A percentile compares a stretch with the other conserved stretches of the same genome.
Evolutionary conservation across 148 eudicot genomes (phyloP).

Genomic region (Rhododendron ovatum): DNA sequence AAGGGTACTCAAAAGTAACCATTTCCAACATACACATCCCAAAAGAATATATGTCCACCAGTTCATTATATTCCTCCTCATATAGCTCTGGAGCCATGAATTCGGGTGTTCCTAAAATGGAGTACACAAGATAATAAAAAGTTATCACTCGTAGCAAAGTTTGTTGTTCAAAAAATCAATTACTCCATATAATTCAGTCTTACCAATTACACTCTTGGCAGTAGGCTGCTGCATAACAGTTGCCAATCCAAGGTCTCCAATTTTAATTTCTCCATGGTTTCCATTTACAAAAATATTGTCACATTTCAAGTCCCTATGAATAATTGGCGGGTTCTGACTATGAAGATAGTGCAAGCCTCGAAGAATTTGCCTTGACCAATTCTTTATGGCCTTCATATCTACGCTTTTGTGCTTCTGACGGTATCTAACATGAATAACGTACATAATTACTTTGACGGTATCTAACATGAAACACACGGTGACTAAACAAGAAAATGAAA

Average conservation of each 20-base stretch:
- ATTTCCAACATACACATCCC: conserved; percentile 95
- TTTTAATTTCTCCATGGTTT: conserved; percentile 83
- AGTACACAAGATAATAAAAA: neutral
- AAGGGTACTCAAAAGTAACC: conserved; percentile 85
- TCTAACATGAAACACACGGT: neutral
- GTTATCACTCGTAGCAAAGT: conserved; percentile 6
- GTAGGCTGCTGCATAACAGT: conserved; percentile 68
- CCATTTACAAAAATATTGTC: conserved; percentile 90
- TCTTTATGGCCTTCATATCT: conserved; percentile 88
- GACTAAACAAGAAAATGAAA: neutral
- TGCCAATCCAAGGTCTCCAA: conserved; percentile 91
- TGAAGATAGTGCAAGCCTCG: conserved; percentile 77
- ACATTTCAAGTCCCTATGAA: conserved; percentile 89
- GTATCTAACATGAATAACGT: conserved; percentile 35
- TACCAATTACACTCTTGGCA: conserved; percentile 85
- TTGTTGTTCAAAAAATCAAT: neutral
- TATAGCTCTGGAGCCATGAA: conserved; percentile 98
- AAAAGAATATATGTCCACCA: conserved; percentile 84
- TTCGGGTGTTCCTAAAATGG: conserved; percentile 65
- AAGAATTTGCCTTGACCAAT: conserved; percentile 95
- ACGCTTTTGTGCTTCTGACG: conserved; percentile 77
- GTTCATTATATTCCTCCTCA: conserved; percentile 85
- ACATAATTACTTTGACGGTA: conserved; percentile 7
- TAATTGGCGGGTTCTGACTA: conserved; percentile 69
- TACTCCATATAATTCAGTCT: neutral